Evolutionary conservation across 305 asterid genomes (phyloP), one percentile per base, ranked within the genome.

Genomic region (Caryopteris hybrid): DNA sequence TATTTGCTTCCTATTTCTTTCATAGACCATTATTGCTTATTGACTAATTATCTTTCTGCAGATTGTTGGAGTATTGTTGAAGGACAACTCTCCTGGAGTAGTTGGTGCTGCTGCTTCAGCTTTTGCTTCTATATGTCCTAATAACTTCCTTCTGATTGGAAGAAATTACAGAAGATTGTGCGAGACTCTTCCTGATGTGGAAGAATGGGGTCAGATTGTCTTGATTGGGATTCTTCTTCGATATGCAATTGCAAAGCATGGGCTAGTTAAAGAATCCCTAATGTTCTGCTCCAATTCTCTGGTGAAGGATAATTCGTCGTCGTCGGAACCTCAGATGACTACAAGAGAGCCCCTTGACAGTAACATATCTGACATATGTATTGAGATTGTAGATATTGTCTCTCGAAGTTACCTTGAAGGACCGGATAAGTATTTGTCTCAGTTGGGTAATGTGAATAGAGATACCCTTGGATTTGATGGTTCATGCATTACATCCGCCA

Each of bases 81-180:
- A 83, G 77, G 99, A 94, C 78, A 87, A 84, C 73, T 86, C 95
- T 78, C 99, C 98, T 67, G 91, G 84, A 78, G 98, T 94, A 75
- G 89, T 91, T 81, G 99, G 99, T 79, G 96, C 97, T 73, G 99
- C 99, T 70, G 96, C 98, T 31, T 90, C 96, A 25, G 86, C 98
- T 60, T 91, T 94, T 86, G 88, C 95, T 81, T 85, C 90, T 53
- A 78, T 87, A 77, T 94, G 98, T 77, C 99, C 99, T 68, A 86
- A 83, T 80, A 89, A 88, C 75, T 83, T 91, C 50, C 75, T 85
- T 69, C 73, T 94, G 78, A 86, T 94, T 69, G 96, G 90, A 79
- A 88, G 83, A 89, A 84, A 79, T 72, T 94, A 84, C 79, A 87
- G 72, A 88, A 86, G 80, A 64, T 79, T 94, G 80, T 94, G 99